Conservation (phyloP, 306 rosid genomes). For the Carpinus viminea region DNA sequence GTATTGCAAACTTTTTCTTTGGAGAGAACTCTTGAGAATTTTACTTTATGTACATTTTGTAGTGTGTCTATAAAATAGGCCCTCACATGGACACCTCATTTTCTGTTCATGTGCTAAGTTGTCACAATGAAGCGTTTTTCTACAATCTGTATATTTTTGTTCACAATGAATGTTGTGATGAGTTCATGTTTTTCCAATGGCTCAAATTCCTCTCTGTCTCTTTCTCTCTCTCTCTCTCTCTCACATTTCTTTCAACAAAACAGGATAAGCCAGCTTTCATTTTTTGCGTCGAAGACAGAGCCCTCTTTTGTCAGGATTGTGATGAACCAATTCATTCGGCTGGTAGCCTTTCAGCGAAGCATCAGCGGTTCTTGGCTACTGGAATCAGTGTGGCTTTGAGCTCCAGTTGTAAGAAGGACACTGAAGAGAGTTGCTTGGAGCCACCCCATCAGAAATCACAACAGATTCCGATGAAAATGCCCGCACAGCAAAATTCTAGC, state of each 20-base stretch:
- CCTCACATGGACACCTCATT: neutral
- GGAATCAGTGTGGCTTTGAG: slow-evolving; percentile 80
- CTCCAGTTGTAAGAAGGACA: slow-evolving; percentile 58
- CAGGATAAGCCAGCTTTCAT: slow-evolving; percentile 97
- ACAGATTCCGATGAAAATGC: slow-evolving; percentile 43
- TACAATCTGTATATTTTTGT: neutral
- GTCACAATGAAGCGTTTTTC: neutral
- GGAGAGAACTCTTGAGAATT: neutral
- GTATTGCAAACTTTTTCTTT: neutral
- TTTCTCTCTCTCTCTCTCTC: neutral
- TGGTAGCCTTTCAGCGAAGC: slow-evolving; percentile 78
- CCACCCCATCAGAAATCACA: slow-evolving; percentile 61
- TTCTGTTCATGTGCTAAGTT: neutral
- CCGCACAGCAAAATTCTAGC: slow-evolving; percentile 58
- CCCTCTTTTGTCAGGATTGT: slow-evolving; percentile 92
- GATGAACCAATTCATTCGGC: slow-evolving; percentile 81
- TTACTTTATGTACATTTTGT: neutral
- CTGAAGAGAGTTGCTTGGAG: slow-evolving; percentile 51
- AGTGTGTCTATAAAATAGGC: neutral
- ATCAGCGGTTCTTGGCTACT: slow-evolving; percentile 94
- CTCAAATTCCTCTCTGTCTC: neutral
- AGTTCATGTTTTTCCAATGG: neutral
- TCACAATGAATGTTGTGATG: neutral
- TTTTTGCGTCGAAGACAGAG: slow-evolving; percentile 97
- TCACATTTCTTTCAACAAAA: slow-evolving; percentile 7